Evolutionary conservation across 306 rosid species (phyloP).

Genomic region (Inga laurina): DNA sequence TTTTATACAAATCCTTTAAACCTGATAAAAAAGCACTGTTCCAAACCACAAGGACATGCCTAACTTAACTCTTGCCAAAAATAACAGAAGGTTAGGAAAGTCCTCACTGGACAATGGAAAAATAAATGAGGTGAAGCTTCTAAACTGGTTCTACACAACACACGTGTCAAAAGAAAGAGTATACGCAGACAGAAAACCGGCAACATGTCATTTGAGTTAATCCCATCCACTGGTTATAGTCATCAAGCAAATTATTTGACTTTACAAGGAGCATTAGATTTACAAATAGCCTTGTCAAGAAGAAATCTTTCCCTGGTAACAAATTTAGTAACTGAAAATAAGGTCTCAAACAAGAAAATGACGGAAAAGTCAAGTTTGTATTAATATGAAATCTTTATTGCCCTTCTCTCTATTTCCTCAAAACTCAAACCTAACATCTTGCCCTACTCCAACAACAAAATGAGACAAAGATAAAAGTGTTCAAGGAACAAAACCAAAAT

Average conservation of each 20-base stretch:
- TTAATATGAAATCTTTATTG: neutral
- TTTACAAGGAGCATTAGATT: neutral
- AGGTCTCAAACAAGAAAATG: neutral
- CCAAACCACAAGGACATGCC: neutral
- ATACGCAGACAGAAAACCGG: neutral
- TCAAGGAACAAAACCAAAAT: slow-evolving; percentile 6
- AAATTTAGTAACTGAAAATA: neutral
- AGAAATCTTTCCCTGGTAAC: neutral
- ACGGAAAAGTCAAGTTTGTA: neutral
- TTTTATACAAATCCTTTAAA: neutral
- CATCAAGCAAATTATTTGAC: neutral
- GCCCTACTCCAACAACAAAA: slow-evolving; percentile 14
- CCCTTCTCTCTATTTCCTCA: neutral
- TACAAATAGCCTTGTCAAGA: neutral
- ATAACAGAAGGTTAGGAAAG: neutral
- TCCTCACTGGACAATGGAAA: neutral
- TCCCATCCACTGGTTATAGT: neutral
- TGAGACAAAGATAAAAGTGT: neutral
- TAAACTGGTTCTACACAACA: neutral
- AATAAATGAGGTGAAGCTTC: neutral
- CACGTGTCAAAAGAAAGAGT: neutral
- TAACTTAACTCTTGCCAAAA: neutral
- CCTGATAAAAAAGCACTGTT: neutral
- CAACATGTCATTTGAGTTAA: neutral
- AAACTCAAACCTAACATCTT: slow-evolving; percentile 9